A percentile compares a stretch with the other conserved stretches of the same genome.
These are phyloP conservation scores for Sclerotinia nivalis DNA, from an alignment of 2,329 filamentous ascomycete species.

Conservation along the genomic window DNA sequence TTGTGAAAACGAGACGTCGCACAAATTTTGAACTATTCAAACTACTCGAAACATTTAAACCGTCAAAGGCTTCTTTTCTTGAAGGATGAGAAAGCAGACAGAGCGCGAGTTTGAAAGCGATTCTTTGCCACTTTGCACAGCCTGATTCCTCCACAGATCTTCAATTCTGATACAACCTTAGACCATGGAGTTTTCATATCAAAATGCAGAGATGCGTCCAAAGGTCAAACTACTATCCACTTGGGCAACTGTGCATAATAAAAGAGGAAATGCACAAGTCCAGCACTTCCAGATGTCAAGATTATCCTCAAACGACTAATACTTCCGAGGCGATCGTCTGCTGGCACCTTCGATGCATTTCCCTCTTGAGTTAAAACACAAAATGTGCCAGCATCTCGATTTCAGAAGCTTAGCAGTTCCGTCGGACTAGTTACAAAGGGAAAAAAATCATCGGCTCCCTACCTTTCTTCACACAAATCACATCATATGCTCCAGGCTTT, in stretches of 20 bases:
- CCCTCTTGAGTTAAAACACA: background rate
- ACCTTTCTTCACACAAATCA: background rate
- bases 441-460: background rate
- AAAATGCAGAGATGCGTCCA: background rate
- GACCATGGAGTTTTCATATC: too few relatives aligned
- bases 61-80: background rate
- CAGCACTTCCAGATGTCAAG: background rate
- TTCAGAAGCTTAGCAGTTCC: background rate
- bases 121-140: background rate
- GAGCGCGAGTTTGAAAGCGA: too few relatives aligned
- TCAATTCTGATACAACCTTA: background rate
- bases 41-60: too few relatives aligned
- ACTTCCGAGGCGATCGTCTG: background rate
- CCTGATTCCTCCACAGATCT: too few relatives aligned
- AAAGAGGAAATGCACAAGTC: background rate
- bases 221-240: background rate
- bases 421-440: background rate
- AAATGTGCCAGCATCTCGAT: background rate
- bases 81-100: background rate
- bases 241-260: background rate
- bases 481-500: background rate
- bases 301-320: background rate
- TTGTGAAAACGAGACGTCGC: too few relatives aligned
- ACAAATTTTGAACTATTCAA: too few relatives aligned
- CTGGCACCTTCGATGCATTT: background rate